Percentiles rank a stretch among this genome's conserved stretches.
Evolutionary conservation across 345 rosid genomes (phyloP).

Genomic region (Isatis tinctoria): DNA sequence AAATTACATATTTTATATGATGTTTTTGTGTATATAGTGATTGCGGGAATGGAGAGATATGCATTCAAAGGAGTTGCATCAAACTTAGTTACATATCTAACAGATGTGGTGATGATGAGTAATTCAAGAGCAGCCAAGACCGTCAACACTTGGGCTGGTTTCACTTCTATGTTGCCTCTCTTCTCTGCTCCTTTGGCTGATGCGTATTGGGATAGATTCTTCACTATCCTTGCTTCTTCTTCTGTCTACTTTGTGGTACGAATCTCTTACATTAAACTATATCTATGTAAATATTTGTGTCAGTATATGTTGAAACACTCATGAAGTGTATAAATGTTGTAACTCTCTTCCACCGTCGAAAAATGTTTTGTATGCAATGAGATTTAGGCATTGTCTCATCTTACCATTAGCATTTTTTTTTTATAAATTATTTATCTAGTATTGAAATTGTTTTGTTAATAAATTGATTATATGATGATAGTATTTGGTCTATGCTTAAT

Average conservation of each 20-base stretch:
- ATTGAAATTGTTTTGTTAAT: background rate
- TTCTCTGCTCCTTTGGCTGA: conserved; percentile 82
- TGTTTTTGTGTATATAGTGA: conserved; percentile 31
- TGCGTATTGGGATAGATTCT: conserved; percentile 69
- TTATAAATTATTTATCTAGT: background rate
- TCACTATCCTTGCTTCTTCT: conserved; percentile 68
- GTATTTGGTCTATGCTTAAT: background rate
- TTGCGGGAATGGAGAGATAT: conserved; percentile 92
- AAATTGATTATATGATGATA: background rate
- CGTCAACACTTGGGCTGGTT: conserved; percentile 91
- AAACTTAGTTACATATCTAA: conserved; percentile 83
- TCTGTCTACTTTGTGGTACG: conserved; percentile 71
- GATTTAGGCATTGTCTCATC: background rate
- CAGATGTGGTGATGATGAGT: conserved; percentile 78
- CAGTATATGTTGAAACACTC: background rate
- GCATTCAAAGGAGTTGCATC: conserved; percentile 98
- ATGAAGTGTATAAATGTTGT: background rate
- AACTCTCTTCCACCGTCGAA: background rate
- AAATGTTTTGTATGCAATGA: background rate
- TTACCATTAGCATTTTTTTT: background rate
- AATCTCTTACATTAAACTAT: background rate
- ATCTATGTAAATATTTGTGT: background rate
- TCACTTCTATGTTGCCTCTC: conserved; percentile 82
- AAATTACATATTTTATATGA: background rate
- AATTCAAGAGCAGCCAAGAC: conserved; percentile 89